Evolutionary conservation across 1,284 basidiomycete genomes (phyloP), one percentile per base, ranked within the genome.

Genomic region (Anthracocystis setariae): DNA sequence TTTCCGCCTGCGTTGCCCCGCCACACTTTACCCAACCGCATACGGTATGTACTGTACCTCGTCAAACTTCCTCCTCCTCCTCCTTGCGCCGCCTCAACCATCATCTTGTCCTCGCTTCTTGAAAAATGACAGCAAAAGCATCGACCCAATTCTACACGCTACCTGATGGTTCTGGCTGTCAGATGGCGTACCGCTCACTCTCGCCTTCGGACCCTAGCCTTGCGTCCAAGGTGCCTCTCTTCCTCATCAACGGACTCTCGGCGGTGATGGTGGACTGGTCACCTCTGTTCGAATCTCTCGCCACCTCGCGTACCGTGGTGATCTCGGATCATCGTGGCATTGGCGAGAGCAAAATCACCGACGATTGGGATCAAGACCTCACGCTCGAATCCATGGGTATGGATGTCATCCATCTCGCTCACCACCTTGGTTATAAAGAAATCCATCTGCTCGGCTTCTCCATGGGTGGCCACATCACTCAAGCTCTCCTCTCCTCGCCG

Each of bases 381-480:
- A 54, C 76, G 15, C 71, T 78, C 21, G 69, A 76, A 32, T 32
- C 48, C 20, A 78, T 81, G 74, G 77, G 71, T 2, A 24, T 71
- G 5, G 81, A 82, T 42, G 61, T 77, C 12, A 53, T 82, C 32
- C 37, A 51, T 1, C 67, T 82, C 25, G 46, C 77, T 3, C 13
- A 25, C 8, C 44, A 64, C 20, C 57, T 82, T 9, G 67, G 64
- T 2, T 61, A 67, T 37, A 17, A 12, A 4, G 47, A 35, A 1
- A 52, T 81, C 15, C 64, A 81, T 42, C 38, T 80, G 2, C 59
- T 82, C 5, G 81, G 81, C 9, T 82, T 77, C 45, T 71, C 63
- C 13, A 82, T 82, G 81, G 81, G 80, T 10, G 81, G 81, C 2
- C 73, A 78, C 32, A 78, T 82, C 18, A 51, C 63, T 3, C 78